Base-by-base conservation (phyloP, 495 filamentous ascomycete genomes). In the Lepraria neglecta region DNA sequence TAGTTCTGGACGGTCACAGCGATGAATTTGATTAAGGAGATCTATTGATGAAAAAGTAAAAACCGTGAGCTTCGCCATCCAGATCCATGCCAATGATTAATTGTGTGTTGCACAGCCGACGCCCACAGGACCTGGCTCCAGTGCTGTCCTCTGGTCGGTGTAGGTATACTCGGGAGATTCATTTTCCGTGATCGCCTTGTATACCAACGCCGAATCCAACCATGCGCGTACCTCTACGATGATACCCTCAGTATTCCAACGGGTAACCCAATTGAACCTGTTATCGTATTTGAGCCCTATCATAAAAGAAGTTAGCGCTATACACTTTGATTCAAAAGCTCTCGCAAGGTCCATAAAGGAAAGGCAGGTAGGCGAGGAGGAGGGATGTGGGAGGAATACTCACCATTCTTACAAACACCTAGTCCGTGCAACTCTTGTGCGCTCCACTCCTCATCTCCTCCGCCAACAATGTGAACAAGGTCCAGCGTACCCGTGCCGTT, bases 291-390 rank as follows among this genome's bases (percentile, higher is more conserved):
- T n/a, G 4, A 35, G 6, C 14, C 56, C 56, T 59, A 53, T 51
- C 47, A 28, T 51, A 9, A 28, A 51, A 51, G 27, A 51, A 51
- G 17, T 51, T 51, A 51, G 47, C 47, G 47, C 47, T 51, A 28
- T 51, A 51, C n/a, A 51, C 47, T 51, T 51, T 51, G 47, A n/a
- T 51, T 51, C 27, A 28, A 51, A 51, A 51, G 47, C 47, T 51
- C 47, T 19, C n/a, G 47, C 47, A 51, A 28, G 47, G 47, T 51
- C 27, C 47, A n/a, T 19, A 21, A 21, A 19, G 27, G 47, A 28
- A 51, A 51, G 47, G 47, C n/a, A 51, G 9, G 47, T 51, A 21
- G 47, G 47, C n/a, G 27, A 51, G 47, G 47, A 51, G 47, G 47
- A 28, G 47, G 47, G 47, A 51, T 51, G 17, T 51, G 47, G 47